Evolutionary conservation across 768 basidiomycete species (phyloP).

Genomic region (Termitomyces sp.): DNA sequence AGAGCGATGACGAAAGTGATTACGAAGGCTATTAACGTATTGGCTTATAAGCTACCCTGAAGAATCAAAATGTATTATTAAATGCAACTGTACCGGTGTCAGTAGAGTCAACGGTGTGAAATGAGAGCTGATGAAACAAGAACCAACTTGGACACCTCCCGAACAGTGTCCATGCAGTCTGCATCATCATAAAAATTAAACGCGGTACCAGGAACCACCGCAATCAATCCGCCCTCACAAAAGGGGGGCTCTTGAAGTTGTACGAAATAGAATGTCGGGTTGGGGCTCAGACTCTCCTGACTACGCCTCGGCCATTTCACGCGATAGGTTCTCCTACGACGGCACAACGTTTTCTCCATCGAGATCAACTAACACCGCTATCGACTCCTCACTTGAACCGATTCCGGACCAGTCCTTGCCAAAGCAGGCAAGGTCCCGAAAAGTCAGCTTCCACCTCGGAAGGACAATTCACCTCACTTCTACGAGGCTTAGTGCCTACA

Average conservation of each 20-base stretch:
- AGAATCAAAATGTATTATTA: too few relatives aligned
- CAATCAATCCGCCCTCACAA: background rate
- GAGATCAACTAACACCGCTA: slow-evolving; percentile 12
- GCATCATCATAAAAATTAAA: background rate
- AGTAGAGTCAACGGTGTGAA: too few relatives aligned
- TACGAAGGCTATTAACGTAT: background rate
- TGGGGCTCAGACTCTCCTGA: background rate
- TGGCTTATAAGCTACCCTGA: too few relatives aligned
- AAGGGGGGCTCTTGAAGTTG: background rate
- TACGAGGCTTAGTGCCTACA: slow-evolving; percentile 23
- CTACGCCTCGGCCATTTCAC: slow-evolving; percentile 14
- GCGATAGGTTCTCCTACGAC: slow-evolving; percentile 16
- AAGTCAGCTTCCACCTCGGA: slow-evolving; percentile 17
- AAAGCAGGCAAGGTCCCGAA: slow-evolving; percentile 23
- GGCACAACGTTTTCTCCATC: slow-evolving; percentile 16
- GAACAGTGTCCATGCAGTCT: too few relatives aligned
- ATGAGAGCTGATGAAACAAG: too few relatives aligned
- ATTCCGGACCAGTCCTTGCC: slow-evolving; percentile 19
- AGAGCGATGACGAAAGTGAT: background rate
- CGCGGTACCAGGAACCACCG: background rate
- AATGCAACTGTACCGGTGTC: too few relatives aligned
- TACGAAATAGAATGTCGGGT: background rate
- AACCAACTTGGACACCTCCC: too few relatives aligned
- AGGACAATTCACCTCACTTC: slow-evolving; percentile 19
- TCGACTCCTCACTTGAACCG: slow-evolving; percentile 18